A percentile compares a stretch with the other conserved stretches of the same genome.
Evolutionary conservation across 2,329 filamentous ascomycete genomes (phyloP).

Genomic region (Trichocomaceae sp.): DNA sequence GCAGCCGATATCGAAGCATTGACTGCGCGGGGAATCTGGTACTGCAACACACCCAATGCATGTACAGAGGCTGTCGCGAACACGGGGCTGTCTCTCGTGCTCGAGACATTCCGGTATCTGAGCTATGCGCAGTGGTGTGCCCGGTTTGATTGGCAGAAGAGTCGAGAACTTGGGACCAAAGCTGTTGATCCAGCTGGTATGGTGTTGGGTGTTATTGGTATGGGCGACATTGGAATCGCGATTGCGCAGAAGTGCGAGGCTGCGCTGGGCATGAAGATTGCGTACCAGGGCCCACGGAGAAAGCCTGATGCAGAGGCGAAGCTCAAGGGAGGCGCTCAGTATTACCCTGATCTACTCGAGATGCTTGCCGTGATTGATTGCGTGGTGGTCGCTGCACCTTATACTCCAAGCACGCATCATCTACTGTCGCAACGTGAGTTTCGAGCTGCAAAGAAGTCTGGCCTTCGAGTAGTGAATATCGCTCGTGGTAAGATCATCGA

Average conservation of each 20-base stretch:
- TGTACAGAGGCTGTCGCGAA: slow-evolving; percentile 9
- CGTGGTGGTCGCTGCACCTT: slow-evolving; percentile 5
- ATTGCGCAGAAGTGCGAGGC: slow-evolving; percentile 14
- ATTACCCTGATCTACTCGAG: slow-evolving; percentile 1
- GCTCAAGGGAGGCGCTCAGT: slow-evolving; percentile 3
- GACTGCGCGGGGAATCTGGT: slow-evolving; percentile 7
- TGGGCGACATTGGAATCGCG: slow-evolving; percentile 14
- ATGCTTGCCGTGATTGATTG: slow-evolving; percentile 8
- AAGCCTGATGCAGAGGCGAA: slow-evolving; percentile 9
- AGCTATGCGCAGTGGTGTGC: slow-evolving; percentile 14
- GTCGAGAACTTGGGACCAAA: slow-evolving; percentile 12
- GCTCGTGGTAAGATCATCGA: slow-evolving; percentile 9
- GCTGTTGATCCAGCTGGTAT: slow-evolving; percentile 12
- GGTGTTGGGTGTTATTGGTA: slow-evolving; percentile 13
- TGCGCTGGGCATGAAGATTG: slow-evolving; percentile 10
- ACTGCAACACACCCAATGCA: slow-evolving; percentile 11
- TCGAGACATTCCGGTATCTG: slow-evolving; percentile 14
- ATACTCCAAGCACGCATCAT: slow-evolving; percentile 7
- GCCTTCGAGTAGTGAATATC: slow-evolving; percentile 8
- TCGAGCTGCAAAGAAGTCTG: neutral
- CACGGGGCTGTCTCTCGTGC: slow-evolving; percentile 10
- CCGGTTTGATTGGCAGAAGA: slow-evolving; percentile 10
- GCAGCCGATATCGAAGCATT: slow-evolving; percentile 9
- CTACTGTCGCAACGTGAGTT: slow-evolving; percentile 7
- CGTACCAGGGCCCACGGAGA: slow-evolving; percentile 6